Evolutionary conservation across 2,329 filamentous ascomycete species (phyloP), one percentile per base, ranked within the genome.

Genomic region (Fonsecaea pedrosoi): DNA sequence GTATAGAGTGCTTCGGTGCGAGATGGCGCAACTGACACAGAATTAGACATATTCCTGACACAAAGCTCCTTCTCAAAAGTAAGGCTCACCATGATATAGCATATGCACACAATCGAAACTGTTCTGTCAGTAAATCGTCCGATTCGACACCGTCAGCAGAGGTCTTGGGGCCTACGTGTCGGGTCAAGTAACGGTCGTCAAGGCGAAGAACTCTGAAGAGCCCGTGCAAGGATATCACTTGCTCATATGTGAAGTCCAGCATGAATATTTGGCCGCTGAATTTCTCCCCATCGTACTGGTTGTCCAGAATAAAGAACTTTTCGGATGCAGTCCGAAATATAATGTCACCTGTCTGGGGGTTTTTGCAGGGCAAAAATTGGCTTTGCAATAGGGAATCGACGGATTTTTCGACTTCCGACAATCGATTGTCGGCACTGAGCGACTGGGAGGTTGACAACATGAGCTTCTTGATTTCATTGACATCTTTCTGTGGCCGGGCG

Each of bases 11-110:
- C 67, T 69, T n/a, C 54, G 60, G 48, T 68, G 64, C 40, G 62
- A 54, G 25, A 69, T 64, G 35, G 67, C 67, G 37, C 67, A 69
- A 60, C 64, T 69, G 53, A 13, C 50, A 21, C 37, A 64, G 13
- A 13, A 30, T 59, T 25, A 59, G 56, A 21, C 1, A 21, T 21
- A 21, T 21, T 21, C 21, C 21, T 21, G 21, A 21, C 21, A 21
- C 21, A 21, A 21, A 21, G 1, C 38, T 59, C 56, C 21, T 58
- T 25, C 53, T 42, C 30, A 30, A 12, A 54, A 60, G 56, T 35
- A 50, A 25, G 50, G 32, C 18, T 65, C 60, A 69, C 66, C 66
- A 69, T 62, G 66, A 69, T 35, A 69, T 54, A 50, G 66, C 40
- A 60, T 69, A 69, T 7, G 66, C 66, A 54, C 63, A 66, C 38